Conservation (phyloP, 768 basidiomycete species). For the Pisolithus orientalis region DNA sequence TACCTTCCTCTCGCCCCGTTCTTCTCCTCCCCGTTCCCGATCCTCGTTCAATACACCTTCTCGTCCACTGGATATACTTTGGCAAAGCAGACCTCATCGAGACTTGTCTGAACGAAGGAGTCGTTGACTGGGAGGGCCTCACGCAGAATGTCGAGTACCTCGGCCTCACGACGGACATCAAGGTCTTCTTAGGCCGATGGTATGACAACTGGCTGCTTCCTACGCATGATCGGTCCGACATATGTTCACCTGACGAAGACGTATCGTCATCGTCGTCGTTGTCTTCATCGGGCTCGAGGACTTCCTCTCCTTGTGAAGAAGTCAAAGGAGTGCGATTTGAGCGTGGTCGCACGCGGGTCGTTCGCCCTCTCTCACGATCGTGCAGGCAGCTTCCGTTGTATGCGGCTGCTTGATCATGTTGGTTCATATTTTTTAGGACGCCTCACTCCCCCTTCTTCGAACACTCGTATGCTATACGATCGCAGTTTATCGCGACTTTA, state of each 20-base stretch:
- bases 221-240: conserved; percentile 25
- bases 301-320: too few species aligned
- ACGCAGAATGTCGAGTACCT: conserved; percentile 91
- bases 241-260: conserved; percentile 28
- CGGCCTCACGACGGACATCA: conserved; percentile 68
- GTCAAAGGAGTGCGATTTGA: too few species aligned
- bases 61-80: conserved; percentile 82
- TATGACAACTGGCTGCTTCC: conserved; percentile 58
- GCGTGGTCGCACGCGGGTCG: too few species aligned
- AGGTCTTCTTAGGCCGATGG: conserved; percentile 71
- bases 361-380: too few species aligned
- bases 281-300: too few species aligned
- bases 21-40: conserved; percentile 74
- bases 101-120: conserved; percentile 55
- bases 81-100: conserved; percentile 62
- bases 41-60: conserved; percentile 60
- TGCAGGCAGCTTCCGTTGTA: too few species aligned
- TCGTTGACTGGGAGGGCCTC: conserved; percentile 79
- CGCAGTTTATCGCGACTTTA: too few species aligned
- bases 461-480: too few species aligned
- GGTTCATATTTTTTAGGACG: too few species aligned
- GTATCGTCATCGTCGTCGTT: too few species aligned
- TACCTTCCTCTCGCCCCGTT: conserved; percentile 54
- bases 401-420: too few species aligned
- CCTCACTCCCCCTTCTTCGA: too few species aligned